Evolutionary conservation across 1,284 basidiomycete species (phyloP), one percentile per base, ranked within the genome.

Genomic region (Kalmanozyma brasiliensis): DNA sequence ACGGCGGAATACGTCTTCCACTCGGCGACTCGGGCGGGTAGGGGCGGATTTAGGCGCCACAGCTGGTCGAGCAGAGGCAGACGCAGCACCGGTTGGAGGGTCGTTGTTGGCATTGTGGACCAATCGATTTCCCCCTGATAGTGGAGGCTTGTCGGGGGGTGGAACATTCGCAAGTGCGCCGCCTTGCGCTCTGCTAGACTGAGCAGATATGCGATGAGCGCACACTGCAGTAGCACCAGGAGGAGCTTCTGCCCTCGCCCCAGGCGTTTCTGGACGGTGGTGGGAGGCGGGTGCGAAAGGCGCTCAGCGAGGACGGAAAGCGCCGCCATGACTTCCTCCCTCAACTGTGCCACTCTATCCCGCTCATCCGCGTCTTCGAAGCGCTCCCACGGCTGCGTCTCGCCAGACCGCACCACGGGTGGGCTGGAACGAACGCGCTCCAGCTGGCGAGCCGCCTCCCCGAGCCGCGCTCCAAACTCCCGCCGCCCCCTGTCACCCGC

Each of bases 171-270:
- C 34, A 59, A 24, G 23, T 29, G 56, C 14, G 53, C 33, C 5
- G 62, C 62, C 48, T 65, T 59, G 22, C 29, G 19, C 24, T 65
- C 62, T 3, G 62, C 62, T 1, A 65, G 14, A 1, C 33, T 33
- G 24, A 65, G 8, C 2, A 65, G 22, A 5, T 29, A 59, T 8
- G 62, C 55, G 19, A 65, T 51, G 29, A 65, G 11, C 4, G 35
- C 42, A 23, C 51, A 59, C 22, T 65, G 62, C 3, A 41, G 33
- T 1, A 59, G 1, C 8, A 59, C 48, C 8, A 59, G 11, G 11
- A 56, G 22, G 0, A 48, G 2, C 7, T 32, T 22, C 13, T 20
- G 11, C 22, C 51, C 38, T 8, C 35, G 48, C 7, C 51, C 45
- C 0, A 56, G 10, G 13, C 38, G 20, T 24, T n/a, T 40, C 11